Evolutionary conservation across 2,329 filamentous ascomycete genomes (phyloP).

Genomic region (Venturia asperata): DNA sequence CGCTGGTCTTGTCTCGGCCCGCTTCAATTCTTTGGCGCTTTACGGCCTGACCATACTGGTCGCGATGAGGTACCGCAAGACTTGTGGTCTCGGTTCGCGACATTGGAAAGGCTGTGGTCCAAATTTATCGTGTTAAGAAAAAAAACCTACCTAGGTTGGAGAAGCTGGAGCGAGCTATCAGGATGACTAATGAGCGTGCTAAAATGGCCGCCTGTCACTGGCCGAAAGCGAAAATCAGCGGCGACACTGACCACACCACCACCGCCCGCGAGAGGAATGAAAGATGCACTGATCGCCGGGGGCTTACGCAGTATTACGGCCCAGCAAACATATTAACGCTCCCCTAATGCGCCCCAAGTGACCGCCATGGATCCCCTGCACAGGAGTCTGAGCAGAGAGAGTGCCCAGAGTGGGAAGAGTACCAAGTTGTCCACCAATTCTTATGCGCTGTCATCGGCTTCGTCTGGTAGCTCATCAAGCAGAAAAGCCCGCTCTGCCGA

Average conservation of each 20-base stretch:
- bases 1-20: constrained; percentile 20
- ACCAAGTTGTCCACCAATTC: constrained; percentile 25
- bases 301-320: not conserved
- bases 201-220: not conserved
- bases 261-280: not conserved
- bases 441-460: constrained; percentile 44
- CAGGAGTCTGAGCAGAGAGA: constrained; percentile 30
- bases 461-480: constrained; percentile 31
- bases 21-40: constrained; percentile 66
- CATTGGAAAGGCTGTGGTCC: not conserved
- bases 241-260: not conserved
- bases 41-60: constrained; percentile 45
- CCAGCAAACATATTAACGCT: not conserved
- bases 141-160: not conserved
- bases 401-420: constrained; percentile 29
- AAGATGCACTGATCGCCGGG: constrained; percentile 1
- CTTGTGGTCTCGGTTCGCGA: not conserved
- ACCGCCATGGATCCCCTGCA: constrained; percentile 7
- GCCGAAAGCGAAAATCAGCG: not conserved
- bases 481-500: constrained; percentile 55
- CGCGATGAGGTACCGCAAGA: not conserved
- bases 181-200: too few species aligned
- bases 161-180: not conserved
- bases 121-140: not conserved
- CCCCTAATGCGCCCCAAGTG: not conserved